Evolutionary conservation across 1,139 yeast species (phyloP).

Genomic region (Yamadazyma triangularis): DNA sequence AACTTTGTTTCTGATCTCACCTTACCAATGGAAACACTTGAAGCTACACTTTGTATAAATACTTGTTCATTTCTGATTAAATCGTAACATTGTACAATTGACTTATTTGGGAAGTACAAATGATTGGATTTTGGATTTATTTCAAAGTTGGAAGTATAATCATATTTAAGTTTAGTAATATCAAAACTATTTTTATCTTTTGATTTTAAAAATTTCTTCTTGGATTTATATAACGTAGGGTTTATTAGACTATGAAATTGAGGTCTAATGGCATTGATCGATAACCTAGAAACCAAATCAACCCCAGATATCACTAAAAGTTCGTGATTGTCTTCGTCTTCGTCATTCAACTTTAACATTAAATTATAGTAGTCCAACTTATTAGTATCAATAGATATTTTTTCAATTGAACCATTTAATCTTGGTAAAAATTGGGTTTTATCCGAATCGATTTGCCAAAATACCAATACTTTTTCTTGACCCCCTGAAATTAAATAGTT

Average conservation of each 20-base stretch:
- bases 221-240: not conserved
- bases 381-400: conserved; percentile 49
- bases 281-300: conserved; percentile 75
- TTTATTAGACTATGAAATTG: conserved; percentile 25
- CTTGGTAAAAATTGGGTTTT: conserved; percentile 91
- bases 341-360: conserved; percentile 35
- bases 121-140: conserved; percentile 68
- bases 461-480: conserved; percentile 83
- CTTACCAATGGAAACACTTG: conserved; percentile 77
- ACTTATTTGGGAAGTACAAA: conserved; percentile 68
- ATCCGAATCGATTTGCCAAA: conserved; percentile 92
- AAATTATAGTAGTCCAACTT: conserved; percentile 63
- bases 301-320: conserved; percentile 68
- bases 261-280: conserved; percentile 74
- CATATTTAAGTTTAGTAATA: conserved; percentile 27
- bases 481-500: conserved; percentile 91
- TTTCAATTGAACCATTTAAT: conserved; percentile 68
- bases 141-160: conserved; percentile 57
- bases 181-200: too few relatives aligned
- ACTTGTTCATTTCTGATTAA: conserved; percentile 70
- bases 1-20: conserved; percentile 71
- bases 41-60: conserved; percentile 67
- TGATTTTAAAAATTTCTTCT: conserved; percentile 14
- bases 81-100: conserved; percentile 76
- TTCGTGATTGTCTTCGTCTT: conserved; percentile 48